Evolutionary conservation across 768 basidiomycete species (phyloP), one percentile per base, ranked within the genome.

Genomic region (Porphyrellus cyaneotinctus): DNA sequence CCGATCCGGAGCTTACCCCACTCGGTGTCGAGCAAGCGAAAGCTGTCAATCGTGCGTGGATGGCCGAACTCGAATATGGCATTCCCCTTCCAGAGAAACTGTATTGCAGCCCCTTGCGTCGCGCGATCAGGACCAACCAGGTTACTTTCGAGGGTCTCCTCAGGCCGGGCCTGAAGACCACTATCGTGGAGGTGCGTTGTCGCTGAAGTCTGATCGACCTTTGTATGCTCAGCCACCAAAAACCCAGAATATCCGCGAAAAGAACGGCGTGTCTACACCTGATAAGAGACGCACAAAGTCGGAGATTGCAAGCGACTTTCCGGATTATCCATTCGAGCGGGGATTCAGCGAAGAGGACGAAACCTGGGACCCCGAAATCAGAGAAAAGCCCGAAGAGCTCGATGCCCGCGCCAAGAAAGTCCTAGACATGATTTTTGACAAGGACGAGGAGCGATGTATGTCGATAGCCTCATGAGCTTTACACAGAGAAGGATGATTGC

Each of bases 261-360:
- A 75, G 54, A 78, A 80, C 53, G 81, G 87, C 0, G 75, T 79
- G 1, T 86, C 88, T 53, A 88, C 87, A 0, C 88, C 86, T 60
- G 88, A 91, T 65, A 77, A 78, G 56, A 78, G 88, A 14, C 72
- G 74, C 18, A 71, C 75, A 2, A 72, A 69, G 30, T 73, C 78
- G 0, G 74, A 78, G 49, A 83, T 90, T 53, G 58, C 65, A 0
- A 51, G 52, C 0, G 58, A 73, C 7, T 88, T 69, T 61, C 81
- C 83, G 0, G 64, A 68, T 6, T 83, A 83, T 61, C 56, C 47
- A 9, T 76, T 88, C 41, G 85, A 89, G 59, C 62, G 65, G 1
- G 78, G 75, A 0, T 79, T 91, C 48, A 67, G 75, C 0, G 87
- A 90, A 62, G 72, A 81, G 15, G 88, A 91, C 59, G 69, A 74